A percentile compares a stretch with the other conserved stretches of the same genome.
Conservation (phyloP, 1,139 yeast genomes). For the Kazachstania sp. region DNA sequence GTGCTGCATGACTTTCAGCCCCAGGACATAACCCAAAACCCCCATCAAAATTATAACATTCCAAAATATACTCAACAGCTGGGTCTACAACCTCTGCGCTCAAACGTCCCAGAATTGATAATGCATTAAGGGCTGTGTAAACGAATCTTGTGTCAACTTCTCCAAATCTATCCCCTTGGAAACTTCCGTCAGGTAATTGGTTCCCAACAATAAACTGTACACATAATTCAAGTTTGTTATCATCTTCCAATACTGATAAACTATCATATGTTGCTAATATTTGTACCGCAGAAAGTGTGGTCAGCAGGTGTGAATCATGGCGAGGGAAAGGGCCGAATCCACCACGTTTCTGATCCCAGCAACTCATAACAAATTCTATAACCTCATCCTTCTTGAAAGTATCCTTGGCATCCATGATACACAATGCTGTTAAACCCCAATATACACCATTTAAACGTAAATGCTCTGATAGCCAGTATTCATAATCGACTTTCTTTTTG, state of each 20-base stretch:
- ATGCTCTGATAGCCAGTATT: constrained; percentile 88
- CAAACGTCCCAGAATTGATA: constrained; percentile 62
- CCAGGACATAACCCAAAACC: constrained; percentile 94
- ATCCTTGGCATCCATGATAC: constrained; percentile 48
- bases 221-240: constrained; percentile 31
- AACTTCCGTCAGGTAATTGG: constrained; percentile 68
- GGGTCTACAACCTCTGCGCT: constrained; percentile 52
- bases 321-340: constrained; percentile 87
- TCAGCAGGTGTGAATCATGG: constrained; percentile 84
- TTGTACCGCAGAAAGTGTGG: constrained; percentile 83
- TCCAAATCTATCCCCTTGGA: constrained; percentile 85
- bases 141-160: constrained; percentile 89
- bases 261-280: constrained; percentile 60
- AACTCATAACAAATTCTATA: constrained; percentile 55
- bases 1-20: constrained; percentile 92
- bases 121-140: constrained; percentile 68
- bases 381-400: constrained; percentile 55
- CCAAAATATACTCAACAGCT: constrained; percentile 55
- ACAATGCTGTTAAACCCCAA: constrained; percentile 86
- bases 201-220: constrained; percentile 45
- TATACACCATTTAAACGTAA: constrained; percentile 83
- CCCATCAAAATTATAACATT: constrained; percentile 88
- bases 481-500: constrained; percentile 47
- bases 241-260: constrained; percentile 34
- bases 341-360: constrained; percentile 55